Evolutionary conservation across 345 rosid species (phyloP), one percentile per base, ranked within the genome.

Genomic region (Noccaea caerulescens): DNA sequence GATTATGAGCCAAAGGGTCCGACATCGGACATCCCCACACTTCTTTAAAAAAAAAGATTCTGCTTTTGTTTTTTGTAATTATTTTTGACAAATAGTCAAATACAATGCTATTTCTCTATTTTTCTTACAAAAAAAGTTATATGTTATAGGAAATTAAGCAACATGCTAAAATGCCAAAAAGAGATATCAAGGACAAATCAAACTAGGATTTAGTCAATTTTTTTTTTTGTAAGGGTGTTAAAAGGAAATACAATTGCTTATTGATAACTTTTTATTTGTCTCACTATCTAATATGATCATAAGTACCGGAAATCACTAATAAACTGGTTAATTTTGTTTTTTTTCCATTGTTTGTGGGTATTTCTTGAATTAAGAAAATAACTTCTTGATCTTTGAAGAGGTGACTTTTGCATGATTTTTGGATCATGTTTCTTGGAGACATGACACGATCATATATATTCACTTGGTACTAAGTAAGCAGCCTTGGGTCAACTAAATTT

Each of bases 361-460:
- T 36, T 57, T 57, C 14, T 58, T 58, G 72, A 45, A 13, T 33
- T 38, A n/a, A 10, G n/a, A 10, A 9, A 42, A 9, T 8, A n/a
- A 8, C 13, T 10, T 27, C 30, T 27, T 27, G 30, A 38, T 43
- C 6, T 63, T 14, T 8, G 23, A 64, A 64, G 52, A 56, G 53
- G 58, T 63, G 57, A 36, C 63, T 8, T 38, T 37, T 32, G 72
- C 77, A 73, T 39, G 16, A 65, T 11, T 63, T 65, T 73, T 73
- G 77, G 77, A 73, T 73, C 72, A 12, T 73, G 72, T 73, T 65
- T 65, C 72, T 73, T 73, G 45, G 71, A 56, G 58, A 47, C 72
- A 47, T 47, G 71, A 65, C 72, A 73, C 34, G 49, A 47, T 72
- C 53, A 72, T 14, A 63, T 14, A 38, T 57, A 47, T 64, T 72